phyloP scores from a whole-genome alignment of 208 protist genomes.

The Trypanosoma vivax region DNA sequence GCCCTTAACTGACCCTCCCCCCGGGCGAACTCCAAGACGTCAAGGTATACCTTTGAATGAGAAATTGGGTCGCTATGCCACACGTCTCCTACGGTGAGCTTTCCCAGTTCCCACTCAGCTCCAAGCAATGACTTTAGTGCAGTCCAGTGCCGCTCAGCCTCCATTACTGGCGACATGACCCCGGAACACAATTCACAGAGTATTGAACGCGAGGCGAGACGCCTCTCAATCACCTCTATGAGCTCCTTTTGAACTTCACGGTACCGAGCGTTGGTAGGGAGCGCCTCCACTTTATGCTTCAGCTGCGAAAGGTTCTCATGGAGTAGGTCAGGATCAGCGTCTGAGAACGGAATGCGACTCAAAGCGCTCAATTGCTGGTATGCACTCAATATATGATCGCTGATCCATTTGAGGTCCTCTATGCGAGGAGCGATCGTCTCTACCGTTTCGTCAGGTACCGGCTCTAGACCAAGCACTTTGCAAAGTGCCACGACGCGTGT shows the following conservation, averaged over 20 bases:
- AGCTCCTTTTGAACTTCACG: constrained; percentile 48
- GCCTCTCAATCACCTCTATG: constrained; percentile 25
- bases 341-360: constrained; percentile 89
- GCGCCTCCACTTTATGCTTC: constrained; percentile 40
- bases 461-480: constrained; percentile 53
- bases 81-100: constrained; percentile 80
- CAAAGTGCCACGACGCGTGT: constrained; percentile 80
- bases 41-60: constrained; percentile 92
- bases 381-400: constrained; percentile 69
- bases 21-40: constrained; percentile 85
- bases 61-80: constrained; percentile 88
- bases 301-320: constrained; percentile 71
- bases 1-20: constrained; percentile 82
- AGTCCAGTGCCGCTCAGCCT: constrained; percentile 67
- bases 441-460: constrained; percentile 44
- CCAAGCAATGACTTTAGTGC: constrained; percentile 85
- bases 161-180: constrained; percentile 85
- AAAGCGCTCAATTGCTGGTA: constrained; percentile 79
- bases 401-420: constrained; percentile 87
- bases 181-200: constrained; percentile 92
- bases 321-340: constrained; percentile 88
- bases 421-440: constrained; percentile 77
- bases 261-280: constrained; percentile 44
- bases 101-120: constrained; percentile 81
- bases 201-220: constrained; percentile 56